These are phyloP conservation scores for Gastroboletus turbinatus DNA, from an alignment of 1,284 basidiomycete species.

Conservation along the genomic window DNA sequence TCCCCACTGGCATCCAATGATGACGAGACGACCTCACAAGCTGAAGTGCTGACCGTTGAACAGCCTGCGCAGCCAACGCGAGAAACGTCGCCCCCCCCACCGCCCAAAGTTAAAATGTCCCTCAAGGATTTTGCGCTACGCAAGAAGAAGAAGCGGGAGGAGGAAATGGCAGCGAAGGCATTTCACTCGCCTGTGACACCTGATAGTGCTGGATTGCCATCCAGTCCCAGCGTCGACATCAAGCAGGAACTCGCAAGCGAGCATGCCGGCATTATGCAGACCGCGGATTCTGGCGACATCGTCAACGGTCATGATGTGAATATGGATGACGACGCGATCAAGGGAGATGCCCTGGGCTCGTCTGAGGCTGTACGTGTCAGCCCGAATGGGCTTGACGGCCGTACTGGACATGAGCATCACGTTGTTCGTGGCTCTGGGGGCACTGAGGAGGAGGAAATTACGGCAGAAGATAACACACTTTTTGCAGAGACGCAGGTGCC, in stretches of 20 bases:
- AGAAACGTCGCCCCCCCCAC: conserved; percentile 26
- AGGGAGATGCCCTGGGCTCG: neutral
- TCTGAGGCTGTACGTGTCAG: neutral
- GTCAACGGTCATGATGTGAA: conserved; percentile 12
- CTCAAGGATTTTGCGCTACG: conserved; percentile 48
- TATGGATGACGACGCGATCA: conserved; percentile 4
- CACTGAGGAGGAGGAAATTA: neutral
- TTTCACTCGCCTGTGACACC: conserved; percentile 23
- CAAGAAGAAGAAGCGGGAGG: conserved; percentile 46
- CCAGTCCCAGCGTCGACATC: conserved; percentile 23
- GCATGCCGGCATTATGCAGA: neutral
- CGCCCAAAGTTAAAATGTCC: conserved; percentile 49
- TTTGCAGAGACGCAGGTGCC: neutral
- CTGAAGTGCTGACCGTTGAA: conserved; percentile 14
- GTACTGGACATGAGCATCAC: neutral
- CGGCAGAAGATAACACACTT: neutral
- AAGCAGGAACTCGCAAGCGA: conserved; percentile 16
- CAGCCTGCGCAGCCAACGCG: conserved; percentile 2
- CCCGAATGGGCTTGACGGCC: conserved; percentile 1
- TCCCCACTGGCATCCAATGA: neutral
- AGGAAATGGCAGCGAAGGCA: conserved; percentile 35
- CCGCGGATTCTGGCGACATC: neutral
- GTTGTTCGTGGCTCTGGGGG: neutral
- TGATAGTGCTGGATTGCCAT: conserved; percentile 13
- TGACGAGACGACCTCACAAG: conserved; percentile 4